Evolutionary conservation across 306 rosid genomes (phyloP).

Genomic region (Argentina anserina): DNA sequence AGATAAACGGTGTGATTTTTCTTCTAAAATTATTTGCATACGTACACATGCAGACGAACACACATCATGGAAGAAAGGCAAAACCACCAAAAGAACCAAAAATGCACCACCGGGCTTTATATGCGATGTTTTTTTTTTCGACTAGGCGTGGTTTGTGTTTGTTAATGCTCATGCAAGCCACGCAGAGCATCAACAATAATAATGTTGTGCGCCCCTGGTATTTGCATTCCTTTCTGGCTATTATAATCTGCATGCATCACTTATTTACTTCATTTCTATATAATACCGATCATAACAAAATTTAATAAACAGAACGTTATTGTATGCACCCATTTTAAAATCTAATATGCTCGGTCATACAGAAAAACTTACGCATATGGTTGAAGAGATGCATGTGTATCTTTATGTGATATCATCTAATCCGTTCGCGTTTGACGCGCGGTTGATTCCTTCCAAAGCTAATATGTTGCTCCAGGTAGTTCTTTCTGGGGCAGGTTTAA

Average conservation of each 20-base stretch:
- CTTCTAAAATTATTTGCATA: too few relatives aligned
- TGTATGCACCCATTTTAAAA: not conserved
- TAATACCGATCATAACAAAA: not conserved
- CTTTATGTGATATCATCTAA: not conserved
- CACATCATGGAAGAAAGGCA: not conserved
- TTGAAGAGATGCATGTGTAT: not conserved
- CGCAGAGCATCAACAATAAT: not conserved
- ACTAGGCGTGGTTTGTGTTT: too few relatives aligned
- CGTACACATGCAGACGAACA: not conserved
- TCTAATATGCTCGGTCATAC: not conserved
- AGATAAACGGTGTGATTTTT: too few relatives aligned
- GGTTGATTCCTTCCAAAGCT: not conserved
- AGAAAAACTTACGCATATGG: not conserved
- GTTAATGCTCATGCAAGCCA: not conserved
- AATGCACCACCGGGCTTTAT: not conserved
- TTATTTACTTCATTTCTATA: too few relatives aligned
- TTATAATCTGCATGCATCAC: not conserved
- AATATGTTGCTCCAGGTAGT: not conserved
- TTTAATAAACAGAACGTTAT: not conserved
- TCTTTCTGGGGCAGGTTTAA: not conserved
- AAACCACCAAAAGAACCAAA: not conserved
- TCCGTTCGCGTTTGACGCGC: not conserved
- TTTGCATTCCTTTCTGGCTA: not conserved
- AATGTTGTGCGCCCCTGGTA: conserved; percentile 1
- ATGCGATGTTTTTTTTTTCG: too few relatives aligned